A percentile compares a stretch with the other conserved stretches of the same genome.
Conservation (phyloP, 768 basidiomycete species). For the Amanita molliuscula region DNA sequence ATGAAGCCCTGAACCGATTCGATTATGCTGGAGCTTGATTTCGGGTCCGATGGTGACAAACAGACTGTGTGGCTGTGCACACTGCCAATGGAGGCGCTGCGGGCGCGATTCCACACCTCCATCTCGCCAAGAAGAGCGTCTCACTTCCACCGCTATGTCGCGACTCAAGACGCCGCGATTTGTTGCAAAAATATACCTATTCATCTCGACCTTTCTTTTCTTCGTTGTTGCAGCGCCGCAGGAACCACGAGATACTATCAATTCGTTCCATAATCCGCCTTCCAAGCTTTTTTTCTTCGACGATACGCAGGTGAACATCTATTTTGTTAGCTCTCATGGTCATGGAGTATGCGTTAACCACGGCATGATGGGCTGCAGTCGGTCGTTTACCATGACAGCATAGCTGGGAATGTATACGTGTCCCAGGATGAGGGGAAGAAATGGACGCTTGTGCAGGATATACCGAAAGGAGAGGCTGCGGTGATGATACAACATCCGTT, state of each 20-base stretch:
- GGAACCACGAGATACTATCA: slow-evolving; percentile 37
- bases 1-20: too few species aligned
- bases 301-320: slow-evolving; percentile 67
- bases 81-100: neutral
- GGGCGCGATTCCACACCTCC: neutral
- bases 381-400: slow-evolving; percentile 75
- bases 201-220: slow-evolving; percentile 10
- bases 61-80: neutral
- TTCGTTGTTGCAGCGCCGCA: slow-evolving; percentile 13
- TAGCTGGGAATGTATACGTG: slow-evolving; percentile 59
- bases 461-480: slow-evolving; percentile 45
- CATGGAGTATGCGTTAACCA: neutral
- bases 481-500: slow-evolving; percentile 85
- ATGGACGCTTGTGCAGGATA: slow-evolving; percentile 39
- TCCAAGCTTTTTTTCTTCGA: slow-evolving; percentile 85
- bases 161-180: neutral
- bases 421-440: slow-evolving; percentile 83
- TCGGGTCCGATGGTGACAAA: too few species aligned
- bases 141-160: neutral
- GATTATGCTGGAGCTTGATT: too few species aligned
- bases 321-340: neutral
- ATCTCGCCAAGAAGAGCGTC: neutral
- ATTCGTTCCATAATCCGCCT: slow-evolving; percentile 62
- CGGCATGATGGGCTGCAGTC: slow-evolving; percentile 18
- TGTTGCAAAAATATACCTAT: slow-evolving; percentile 12